phyloP scores from a whole-genome alignment of 2,329 filamentous ascomycete species.

The Lachnellula subtilissima region DNA sequence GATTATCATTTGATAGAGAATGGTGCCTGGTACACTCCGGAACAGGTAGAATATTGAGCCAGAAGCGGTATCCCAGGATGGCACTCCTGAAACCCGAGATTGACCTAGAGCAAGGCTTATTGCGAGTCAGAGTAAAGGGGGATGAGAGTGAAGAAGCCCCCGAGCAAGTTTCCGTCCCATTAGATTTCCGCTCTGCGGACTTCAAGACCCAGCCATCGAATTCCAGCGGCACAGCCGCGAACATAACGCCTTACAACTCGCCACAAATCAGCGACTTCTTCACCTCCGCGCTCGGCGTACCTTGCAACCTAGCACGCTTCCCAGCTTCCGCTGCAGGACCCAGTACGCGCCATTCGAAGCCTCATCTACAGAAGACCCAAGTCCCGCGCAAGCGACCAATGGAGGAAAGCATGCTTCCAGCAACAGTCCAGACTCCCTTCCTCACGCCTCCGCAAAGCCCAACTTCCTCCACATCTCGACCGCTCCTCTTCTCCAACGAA shows the following conservation, averaged over 20 bases:
- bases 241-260: conserved; percentile 1
- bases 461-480: conserved; percentile 40
- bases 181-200: neutral
- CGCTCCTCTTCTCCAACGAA: conserved; percentile 84
- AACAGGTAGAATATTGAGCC: conserved; percentile 77
- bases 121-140: conserved; percentile 55
- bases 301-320: conserved; percentile 80
- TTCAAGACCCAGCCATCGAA: neutral
- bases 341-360: conserved; percentile 65
- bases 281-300: conserved; percentile 65
- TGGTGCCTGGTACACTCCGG: conserved; percentile 92
- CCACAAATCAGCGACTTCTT: conserved; percentile 68
- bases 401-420: conserved; percentile 5
- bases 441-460: conserved; percentile 51
- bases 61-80: conserved; percentile 87
- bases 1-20: conserved; percentile 89
- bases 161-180: neutral
- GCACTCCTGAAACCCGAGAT: conserved; percentile 71
- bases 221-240: conserved; percentile 41
- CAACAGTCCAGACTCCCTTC: conserved; percentile 49
- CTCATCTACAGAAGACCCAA: conserved; percentile 59
- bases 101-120: conserved; percentile 61
- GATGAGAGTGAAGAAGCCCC: neutral
- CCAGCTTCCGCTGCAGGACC: conserved; percentile 59
- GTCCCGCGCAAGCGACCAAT: conserved; percentile 15